Evolutionary conservation across 2,329 filamentous ascomycete genomes (phyloP), one percentile per base, ranked within the genome.

Genomic region (Neoascochyta sp.): DNA sequence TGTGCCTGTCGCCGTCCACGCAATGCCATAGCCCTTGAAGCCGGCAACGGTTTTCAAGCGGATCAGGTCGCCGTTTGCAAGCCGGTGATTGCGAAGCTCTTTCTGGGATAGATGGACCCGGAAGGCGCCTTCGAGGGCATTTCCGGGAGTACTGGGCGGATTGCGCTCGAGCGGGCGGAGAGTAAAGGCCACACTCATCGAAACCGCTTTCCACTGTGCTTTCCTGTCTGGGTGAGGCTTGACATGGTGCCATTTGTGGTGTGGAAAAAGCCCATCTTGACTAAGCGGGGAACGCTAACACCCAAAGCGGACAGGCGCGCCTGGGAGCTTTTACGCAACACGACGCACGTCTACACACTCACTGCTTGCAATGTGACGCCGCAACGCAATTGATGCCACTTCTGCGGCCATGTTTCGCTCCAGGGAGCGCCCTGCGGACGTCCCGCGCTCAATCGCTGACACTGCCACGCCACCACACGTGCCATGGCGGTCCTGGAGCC

Each of bases 61-160:
- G 48, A 78, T 80, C 9, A 74, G 56, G 43, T 82, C 76, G 21
- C 78, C 79, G n/a, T 73, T 63, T 23, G 68, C 66, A 11, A 83
- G 62, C 33, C 70, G 70, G 7, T 80, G 58, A 16, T 67, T 63
- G 27, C 75, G 67, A 13, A 83, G 64, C 15, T 75, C 74, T 19
- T 75, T 71, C 7, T 69, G 66, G 2, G 75, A 70, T 7, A 81
- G 57, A 45, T 76, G 71, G 20, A 80, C 63, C n/a, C 76, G 68
- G 47, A 80, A 80, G 3, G 73, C 70, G 48, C 75, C 74, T 47
- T 73, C 75, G 15, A 74, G 59, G 13, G 71, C 67, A 39, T 63
- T 63, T 43, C 62, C 60, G 4, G 63, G 57, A 24, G 68, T 66
- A 39, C 62, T 63, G 6, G 63, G 57, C 34, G 69, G 66, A 29